phyloP scores from a whole-genome alignment of 2,329 filamentous ascomycete genomes.

The Talaromyces sp. region DNA sequence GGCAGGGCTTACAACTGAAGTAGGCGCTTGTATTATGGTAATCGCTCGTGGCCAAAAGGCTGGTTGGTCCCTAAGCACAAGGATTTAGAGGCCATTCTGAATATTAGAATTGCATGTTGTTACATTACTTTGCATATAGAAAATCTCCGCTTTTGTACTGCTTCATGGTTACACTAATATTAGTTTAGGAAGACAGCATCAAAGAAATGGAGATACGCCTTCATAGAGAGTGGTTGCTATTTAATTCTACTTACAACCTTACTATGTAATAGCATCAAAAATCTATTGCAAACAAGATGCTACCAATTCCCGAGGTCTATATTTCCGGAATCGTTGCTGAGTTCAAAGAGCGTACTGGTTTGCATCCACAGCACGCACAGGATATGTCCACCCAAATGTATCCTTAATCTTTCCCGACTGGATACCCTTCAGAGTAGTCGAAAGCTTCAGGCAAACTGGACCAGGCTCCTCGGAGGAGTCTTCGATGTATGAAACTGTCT shows the following conservation, averaged over 20 bases:
- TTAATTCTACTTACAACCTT: too few relatives aligned
- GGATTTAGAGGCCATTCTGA: neutral
- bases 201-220: too few relatives aligned
- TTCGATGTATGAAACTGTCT: neutral
- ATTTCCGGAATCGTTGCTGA: neutral
- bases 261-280: too few relatives aligned
- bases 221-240: too few relatives aligned
- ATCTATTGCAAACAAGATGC: neutral
- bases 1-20: neutral
- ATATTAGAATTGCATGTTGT: neutral
- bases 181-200: too few relatives aligned
- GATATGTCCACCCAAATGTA: neutral
- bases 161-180: too few relatives aligned
- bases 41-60: neutral
- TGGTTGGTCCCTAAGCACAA: neutral
- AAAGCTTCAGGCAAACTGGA: neutral
- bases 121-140: neutral
- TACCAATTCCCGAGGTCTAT: neutral
- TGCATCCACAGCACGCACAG: neutral
- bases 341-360: neutral
- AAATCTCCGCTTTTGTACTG: neutral
- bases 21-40: slow-evolving; percentile 1
- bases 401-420: neutral
- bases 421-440: neutral
- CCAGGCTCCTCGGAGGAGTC: slow-evolving; percentile 1